Conservation (phyloP, 805 yeast species). For the Yarrowia hollandica region DNA sequence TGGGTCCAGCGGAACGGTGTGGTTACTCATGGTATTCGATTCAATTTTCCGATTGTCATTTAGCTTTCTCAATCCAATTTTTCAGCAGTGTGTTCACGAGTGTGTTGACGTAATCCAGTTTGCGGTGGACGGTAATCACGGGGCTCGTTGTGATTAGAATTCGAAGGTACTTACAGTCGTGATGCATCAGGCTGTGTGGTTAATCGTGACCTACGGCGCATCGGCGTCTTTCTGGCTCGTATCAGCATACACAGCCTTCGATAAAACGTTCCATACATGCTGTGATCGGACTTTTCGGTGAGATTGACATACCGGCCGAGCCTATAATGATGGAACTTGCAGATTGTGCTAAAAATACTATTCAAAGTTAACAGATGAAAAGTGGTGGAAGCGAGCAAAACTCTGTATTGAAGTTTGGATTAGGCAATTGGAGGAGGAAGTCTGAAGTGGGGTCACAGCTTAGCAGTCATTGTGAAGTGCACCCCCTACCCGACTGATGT, state of each 20-base stretch:
- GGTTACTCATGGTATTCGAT: no score
- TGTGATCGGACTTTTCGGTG: background rate
- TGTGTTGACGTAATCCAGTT: conserved; percentile 2
- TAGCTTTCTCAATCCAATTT: background rate
- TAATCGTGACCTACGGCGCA: background rate
- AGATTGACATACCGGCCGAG: conserved; percentile 6
- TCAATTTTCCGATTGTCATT: background rate
- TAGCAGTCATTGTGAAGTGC: no score
- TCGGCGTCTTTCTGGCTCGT: no score
- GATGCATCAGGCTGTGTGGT: background rate
- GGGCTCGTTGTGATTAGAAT: no score
- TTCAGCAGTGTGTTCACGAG: no score
- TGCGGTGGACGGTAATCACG: no score
- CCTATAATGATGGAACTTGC: background rate
- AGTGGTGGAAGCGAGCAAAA: conserved; percentile 21
- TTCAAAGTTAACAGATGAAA: no score
- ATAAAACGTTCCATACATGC: conserved; percentile 11
- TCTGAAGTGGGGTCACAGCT: no score
- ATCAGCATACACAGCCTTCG: conserved; percentile 3
- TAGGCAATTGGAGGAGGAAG: background rate
- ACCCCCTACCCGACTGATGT: no score
- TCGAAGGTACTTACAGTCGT: no score
- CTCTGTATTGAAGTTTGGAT: conserved; percentile 1
- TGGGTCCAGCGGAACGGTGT: no score
- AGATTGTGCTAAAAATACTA: conserved; percentile 20